Evolutionary conservation across 2,329 filamentous ascomycete species (phyloP), one percentile per base, ranked within the genome.

Genomic region (Ophiostoma piceae): DNA sequence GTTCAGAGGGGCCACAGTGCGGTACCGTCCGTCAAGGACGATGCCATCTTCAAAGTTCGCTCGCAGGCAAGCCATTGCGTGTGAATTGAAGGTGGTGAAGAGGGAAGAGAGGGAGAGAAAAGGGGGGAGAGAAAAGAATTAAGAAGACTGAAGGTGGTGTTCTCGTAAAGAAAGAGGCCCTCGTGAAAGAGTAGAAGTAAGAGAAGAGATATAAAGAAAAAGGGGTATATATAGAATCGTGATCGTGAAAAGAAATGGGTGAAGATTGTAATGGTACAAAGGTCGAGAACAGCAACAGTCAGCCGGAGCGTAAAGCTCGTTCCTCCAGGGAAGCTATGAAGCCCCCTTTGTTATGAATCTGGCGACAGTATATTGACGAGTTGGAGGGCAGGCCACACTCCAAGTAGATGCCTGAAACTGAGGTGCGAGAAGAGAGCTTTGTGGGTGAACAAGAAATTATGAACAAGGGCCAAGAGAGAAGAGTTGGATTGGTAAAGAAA

Each of bases 1-100:
- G 79, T 99, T 99, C 82, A 99, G 90, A 71, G 95, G 94, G 75
- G 94, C 92, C 77, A 97, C 85, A 70, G 94, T 96, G 81, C 91
- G 85, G 80, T 95, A 99, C 75, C 95, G 94, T 79, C 92, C 93
- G 78, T 92, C 89, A 78, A 97, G 88, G 78, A 96, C 82, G 80
- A 91, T 87, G 80, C 91, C 92, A 80, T 88, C 84, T 77, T 88
- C 83, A 82, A 97, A 95, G 77, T 88, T 86, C 81, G 93, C 88
- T 82, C 89, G 88, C 84, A 96, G 87, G 84, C 92, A 96, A 82
- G 93, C 92, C 92, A 96, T 84, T 77, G 76, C 69, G 67, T 69
- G 32, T 32, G 39, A 64, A 57, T 41, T 39, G 22, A 12, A 22
- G 26, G 9, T 39, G 51, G n/a, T 51, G 41, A 14, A 41, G 39